Base-by-base conservation (phyloP, 116 monocot species). In the Dioscorea cayenensis region DNA sequence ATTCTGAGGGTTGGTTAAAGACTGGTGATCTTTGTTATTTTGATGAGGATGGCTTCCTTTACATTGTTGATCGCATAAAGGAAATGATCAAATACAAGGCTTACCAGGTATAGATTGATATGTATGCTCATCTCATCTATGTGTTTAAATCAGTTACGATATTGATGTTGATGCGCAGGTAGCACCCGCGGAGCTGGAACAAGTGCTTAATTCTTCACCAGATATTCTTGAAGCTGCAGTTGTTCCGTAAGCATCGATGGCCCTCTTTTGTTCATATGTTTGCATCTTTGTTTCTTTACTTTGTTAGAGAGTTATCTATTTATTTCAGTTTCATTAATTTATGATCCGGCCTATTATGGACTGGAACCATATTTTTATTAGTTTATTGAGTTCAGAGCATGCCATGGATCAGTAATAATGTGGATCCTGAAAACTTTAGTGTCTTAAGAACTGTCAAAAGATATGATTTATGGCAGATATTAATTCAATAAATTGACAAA, bases 11-110 rank as follows among this genome's bases (percentile, higher is more conserved):
- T 25, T 25, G 25, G 25, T 25, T 25, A 25, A 25, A 25, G 25
- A 25, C 25, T 25, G 25, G 25, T 25, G 89, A 89, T 27, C 60
- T 89, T 1, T 83, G 85, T 61, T 83, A 83, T 64, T 68, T 89
- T 35, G 85, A 89, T 62, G 19, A 73, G 12, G 71, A 80, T 6
- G 89, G 89, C 0, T 83, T 80, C 49, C 58, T 89, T 20, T 78
- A 72, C 32, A 38, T 85, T 17, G 83, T 85, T 4, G 89, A 89
- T 61, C 73, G 89, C 29, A 36, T 89, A 3, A 89, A 89, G 63
- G 85, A 89, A 72, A 18, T 89, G 22, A 89, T 89, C 10, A 85
- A 89, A 22, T 89, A 89, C 80, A 89, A 89, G 43, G 89, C 74
- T 37, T 89, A 85, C 72, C 89, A 89, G 85, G 89, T 84, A 37